Evolutionary conservation across 2,329 filamentous ascomycete genomes (phyloP), one percentile per base, ranked within the genome.

Genomic region (Polytolypa hystricis): DNA sequence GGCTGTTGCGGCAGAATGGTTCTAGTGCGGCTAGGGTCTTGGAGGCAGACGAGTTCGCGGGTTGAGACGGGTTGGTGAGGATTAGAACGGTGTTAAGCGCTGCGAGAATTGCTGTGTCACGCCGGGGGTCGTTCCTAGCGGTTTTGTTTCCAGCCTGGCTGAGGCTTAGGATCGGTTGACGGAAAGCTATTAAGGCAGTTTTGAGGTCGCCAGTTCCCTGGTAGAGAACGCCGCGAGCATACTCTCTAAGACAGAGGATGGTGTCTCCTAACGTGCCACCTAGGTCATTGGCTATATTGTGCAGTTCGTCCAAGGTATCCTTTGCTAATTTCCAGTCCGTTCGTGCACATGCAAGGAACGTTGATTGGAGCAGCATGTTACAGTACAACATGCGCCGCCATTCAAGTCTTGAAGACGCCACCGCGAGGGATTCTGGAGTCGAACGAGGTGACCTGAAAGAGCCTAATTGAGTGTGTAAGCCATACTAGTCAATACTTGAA

Each of bases 181-280:
- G 69, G 57, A 84, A 94, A 7, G 79, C 69, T 3, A 64, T 48
- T 10, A 86, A 62, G 3, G 89, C 86, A 2, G 64, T 62, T n/a
- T 73, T 64, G 1, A 91, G 67, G 44, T 85, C 70, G 11, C 85
- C 86, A 4, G 71, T 79, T 12, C 80, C 83, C 62, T 95, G 89
- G 35, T 77, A 67, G 47, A 85, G 81, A 5, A 83, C 72, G 0
- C 81, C 87, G 1, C 71, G 67, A 12, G 94, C 73, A 56, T 95
- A 95, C 29, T 74, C 63, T 5, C 74, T 67, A 30, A 83, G 66
- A 21, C 75, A 62, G 16, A 58, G 56, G 23, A 77, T 67, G 2
- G 56, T 50, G 10, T 58, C 55, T 2, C 60, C 50, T 15, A 61
- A 51, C 7, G 51, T 49, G 21, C 64, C 49, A 41, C 41, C 58